These are phyloP conservation scores for Erigeron philadelphicus DNA, from an alignment of 140 eudicot genomes.

Conservation along the genomic window DNA sequence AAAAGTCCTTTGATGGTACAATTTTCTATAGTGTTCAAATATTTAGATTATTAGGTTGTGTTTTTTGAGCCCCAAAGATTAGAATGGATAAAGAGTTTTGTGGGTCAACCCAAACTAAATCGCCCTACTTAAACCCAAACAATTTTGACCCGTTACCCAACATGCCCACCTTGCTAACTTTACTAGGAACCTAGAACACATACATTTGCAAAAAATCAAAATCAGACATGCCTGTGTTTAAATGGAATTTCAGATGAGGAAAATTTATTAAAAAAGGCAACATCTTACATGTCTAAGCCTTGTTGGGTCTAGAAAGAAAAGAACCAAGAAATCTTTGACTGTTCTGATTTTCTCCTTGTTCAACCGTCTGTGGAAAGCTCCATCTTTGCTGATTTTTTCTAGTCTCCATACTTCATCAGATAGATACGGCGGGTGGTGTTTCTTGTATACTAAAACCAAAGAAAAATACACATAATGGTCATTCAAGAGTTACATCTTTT, in stretches of 20 bases:
- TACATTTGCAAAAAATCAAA: too few relatives aligned
- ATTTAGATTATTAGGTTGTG: too few relatives aligned
- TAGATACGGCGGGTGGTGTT: conserved; percentile 47
- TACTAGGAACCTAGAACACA: too few relatives aligned
- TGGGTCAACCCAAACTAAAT: too few relatives aligned
- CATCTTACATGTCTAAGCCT: conserved; percentile 43
- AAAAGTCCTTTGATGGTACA: too few relatives aligned
- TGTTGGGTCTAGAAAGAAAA: conserved; percentile 35
- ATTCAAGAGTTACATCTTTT: neutral
- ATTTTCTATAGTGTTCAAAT: too few relatives aligned
- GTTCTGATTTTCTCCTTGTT: conserved; percentile 31
- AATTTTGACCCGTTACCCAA: neutral
- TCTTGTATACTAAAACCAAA: conserved; percentile 40
- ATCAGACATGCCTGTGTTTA: too few relatives aligned
- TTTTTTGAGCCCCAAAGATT: too few relatives aligned
- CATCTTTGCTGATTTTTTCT: conserved; percentile 39
- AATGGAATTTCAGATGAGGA: neutral
- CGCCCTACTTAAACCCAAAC: neutral
- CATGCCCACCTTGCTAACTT: too few relatives aligned
- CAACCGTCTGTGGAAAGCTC: conserved; percentile 39
- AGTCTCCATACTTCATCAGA: conserved; percentile 50
- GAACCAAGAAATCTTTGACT: conserved; percentile 47
- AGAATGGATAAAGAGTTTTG: too few relatives aligned
- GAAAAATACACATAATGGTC: neutral
- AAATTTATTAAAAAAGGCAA: neutral